Percentiles rank a stretch among this genome's conserved stretches.
Conservation (phyloP, 129 eudicot species). For the Erigeron canadensis region DNA sequence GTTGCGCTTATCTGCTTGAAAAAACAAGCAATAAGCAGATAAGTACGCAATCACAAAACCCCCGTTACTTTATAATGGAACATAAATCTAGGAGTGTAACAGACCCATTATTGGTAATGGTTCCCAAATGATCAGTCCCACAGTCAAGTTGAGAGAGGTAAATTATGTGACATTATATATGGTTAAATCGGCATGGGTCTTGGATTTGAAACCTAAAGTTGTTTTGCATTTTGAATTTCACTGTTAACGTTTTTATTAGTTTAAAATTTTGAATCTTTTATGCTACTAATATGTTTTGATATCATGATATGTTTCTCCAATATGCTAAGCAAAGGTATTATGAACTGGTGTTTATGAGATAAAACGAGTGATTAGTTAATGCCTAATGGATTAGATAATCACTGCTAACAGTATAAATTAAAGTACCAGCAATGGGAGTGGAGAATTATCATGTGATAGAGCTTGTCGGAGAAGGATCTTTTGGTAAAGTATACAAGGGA, state of each 20-base stretch:
- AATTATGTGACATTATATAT: too few species aligned
- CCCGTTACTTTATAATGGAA: too few species aligned
- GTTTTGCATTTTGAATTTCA: not conserved
- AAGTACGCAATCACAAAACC: too few species aligned
- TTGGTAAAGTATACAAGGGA: conserved; percentile 95
- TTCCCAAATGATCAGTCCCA: too few species aligned
- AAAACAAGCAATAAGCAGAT: too few species aligned
- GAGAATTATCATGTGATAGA: conserved; percentile 92
- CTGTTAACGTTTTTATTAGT: not conserved
- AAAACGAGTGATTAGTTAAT: not conserved
- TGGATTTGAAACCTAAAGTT: too few species aligned
- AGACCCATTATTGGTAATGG: too few species aligned
- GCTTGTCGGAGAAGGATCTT: conserved; percentile 96
- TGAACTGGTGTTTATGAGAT: not conserved
- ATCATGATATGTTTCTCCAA: not conserved
- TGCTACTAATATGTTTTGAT: not conserved
- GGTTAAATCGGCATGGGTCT: too few species aligned
- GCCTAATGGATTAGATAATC: not conserved
- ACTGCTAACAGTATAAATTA: not conserved
- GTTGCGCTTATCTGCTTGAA: too few species aligned
- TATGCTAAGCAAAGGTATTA: not conserved
- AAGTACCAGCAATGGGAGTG: conserved; percentile 58
- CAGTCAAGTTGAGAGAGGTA: too few species aligned
- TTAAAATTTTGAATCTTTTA: not conserved
- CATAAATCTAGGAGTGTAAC: too few species aligned